Conservation (phyloP, 164 flowering plant species). For the Magnolia changhungtana region DNA sequence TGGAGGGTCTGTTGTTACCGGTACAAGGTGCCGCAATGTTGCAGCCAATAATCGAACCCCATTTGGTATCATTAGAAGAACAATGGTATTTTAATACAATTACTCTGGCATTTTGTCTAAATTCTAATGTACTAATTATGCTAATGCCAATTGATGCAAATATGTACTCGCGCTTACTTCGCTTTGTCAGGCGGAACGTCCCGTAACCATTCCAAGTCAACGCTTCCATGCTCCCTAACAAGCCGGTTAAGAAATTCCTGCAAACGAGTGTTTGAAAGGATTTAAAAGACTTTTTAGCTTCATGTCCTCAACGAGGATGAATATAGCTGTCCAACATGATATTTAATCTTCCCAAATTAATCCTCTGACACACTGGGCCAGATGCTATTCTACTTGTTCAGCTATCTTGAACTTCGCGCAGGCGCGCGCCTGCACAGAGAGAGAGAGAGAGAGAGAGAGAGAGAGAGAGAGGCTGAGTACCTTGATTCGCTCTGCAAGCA, state of each 20-base stretch:
- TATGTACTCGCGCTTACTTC: conserved; percentile 52
- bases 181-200: conserved; percentile 94
- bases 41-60: background rate
- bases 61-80: background rate
- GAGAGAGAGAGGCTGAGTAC: conserved; percentile 27
- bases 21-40: background rate
- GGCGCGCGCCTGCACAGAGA: background rate
- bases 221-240: conserved; percentile 78
- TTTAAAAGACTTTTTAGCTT: background rate
- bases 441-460: conserved; percentile 4
- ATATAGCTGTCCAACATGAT: background rate
- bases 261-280: background rate
- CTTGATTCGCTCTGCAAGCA: conserved; percentile 68
- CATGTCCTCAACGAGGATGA: background rate
- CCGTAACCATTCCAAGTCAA: conserved; percentile 93
- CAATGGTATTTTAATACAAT: background rate
- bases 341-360: too few species aligned
- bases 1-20: background rate
- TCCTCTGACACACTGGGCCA: background rate
- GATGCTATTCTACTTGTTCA: background rate
- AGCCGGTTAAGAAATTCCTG: conserved; percentile 85
- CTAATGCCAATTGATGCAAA: background rate
- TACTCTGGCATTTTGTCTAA: background rate
- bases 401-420: background rate
- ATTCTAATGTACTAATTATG: background rate